phyloP scores from a whole-genome alignment of 1,284 basidiomycete genomes.

The Irpex rosettiformis region DNA sequence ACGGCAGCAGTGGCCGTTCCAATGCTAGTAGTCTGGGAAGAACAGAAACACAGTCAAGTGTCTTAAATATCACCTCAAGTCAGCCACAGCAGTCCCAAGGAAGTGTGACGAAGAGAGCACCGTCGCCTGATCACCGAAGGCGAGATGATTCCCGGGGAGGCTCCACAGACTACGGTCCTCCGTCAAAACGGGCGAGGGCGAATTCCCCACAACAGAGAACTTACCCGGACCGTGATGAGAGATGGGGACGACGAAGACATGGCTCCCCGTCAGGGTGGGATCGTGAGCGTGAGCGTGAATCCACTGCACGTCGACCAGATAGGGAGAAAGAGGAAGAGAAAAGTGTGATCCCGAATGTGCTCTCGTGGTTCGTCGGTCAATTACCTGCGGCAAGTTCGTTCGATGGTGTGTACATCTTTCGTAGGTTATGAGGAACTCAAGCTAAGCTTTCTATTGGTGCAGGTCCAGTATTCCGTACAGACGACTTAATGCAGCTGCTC shows the following conservation, averaged over 20 bases:
- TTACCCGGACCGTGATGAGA: conserved; percentile 42
- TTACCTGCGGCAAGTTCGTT: conserved; percentile 71
- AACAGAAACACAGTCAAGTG: conserved; percentile 46
- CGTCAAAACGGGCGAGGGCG: conserved; percentile 51
- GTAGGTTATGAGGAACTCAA: neutral
- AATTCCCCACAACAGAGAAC: conserved; percentile 47
- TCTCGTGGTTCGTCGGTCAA: conserved; percentile 80
- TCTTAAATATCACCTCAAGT: conserved; percentile 22
- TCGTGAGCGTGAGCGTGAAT: conserved; percentile 36
- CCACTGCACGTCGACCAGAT: conserved; percentile 40
- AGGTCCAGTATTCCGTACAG: conserved; percentile 86
- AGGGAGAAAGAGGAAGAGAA: conserved; percentile 54
- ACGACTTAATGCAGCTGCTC: conserved; percentile 82
- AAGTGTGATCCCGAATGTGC: conserved; percentile 60
- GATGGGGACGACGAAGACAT: conserved; percentile 46
- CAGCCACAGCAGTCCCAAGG: conserved; percentile 14
- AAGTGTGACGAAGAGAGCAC: conserved; percentile 36
- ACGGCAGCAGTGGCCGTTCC: conserved; percentile 17
- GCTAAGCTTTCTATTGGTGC: conserved; percentile 11
- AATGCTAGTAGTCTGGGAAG: conserved; percentile 35
- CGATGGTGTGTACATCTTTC: conserved; percentile 63
- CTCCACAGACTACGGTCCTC: conserved; percentile 37
- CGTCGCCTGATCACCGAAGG: conserved; percentile 48
- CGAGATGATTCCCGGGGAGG: conserved; percentile 37
- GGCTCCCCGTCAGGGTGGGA: conserved; percentile 45